phyloP scores from a whole-genome alignment of 179 eudicot species.

The Silene coronaria region DNA sequence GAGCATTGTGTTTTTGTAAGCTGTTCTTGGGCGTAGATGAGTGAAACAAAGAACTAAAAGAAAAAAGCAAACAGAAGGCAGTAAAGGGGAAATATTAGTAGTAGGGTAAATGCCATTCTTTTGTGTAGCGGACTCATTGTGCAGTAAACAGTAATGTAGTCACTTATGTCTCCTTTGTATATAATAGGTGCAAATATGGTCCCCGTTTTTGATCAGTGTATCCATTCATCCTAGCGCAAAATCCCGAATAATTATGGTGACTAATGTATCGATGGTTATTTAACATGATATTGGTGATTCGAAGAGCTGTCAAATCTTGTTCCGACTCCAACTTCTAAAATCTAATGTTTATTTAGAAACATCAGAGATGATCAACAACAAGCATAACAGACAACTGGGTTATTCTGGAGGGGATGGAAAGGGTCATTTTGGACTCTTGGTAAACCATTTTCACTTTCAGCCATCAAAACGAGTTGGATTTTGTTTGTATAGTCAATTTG shows the following conservation, averaged over 20 bases:
- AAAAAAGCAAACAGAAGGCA: constrained; percentile 1
- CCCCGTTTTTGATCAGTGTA: constrained; percentile 13
- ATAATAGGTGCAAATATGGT: constrained; percentile 33
- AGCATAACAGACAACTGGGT: not conserved
- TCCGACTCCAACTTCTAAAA: not conserved
- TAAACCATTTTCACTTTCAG: no score
- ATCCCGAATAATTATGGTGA: not conserved
- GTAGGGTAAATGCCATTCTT: constrained; percentile 36
- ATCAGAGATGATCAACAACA: not conserved
- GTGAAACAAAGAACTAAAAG: constrained; percentile 23
- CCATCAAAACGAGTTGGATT: no score
- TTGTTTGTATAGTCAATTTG: no score
- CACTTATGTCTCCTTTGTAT: constrained; percentile 27
- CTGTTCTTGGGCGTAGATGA: constrained; percentile 30
- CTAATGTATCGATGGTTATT: constrained; percentile 11
- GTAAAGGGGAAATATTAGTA: constrained; percentile 18
- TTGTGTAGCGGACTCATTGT: constrained; percentile 33
- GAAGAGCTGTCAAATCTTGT: not conserved
- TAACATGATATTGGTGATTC: not conserved
- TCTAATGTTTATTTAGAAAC: not conserved
- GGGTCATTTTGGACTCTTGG: no score
- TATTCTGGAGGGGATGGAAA: no score
- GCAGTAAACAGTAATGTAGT: constrained; percentile 7
- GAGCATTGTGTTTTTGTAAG: constrained; percentile 25
- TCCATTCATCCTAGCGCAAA: not conserved